Evolutionary conservation across 2,329 filamentous ascomycete species (phyloP).

Genomic region (Immersiporthe knoxdaviesiana): DNA sequence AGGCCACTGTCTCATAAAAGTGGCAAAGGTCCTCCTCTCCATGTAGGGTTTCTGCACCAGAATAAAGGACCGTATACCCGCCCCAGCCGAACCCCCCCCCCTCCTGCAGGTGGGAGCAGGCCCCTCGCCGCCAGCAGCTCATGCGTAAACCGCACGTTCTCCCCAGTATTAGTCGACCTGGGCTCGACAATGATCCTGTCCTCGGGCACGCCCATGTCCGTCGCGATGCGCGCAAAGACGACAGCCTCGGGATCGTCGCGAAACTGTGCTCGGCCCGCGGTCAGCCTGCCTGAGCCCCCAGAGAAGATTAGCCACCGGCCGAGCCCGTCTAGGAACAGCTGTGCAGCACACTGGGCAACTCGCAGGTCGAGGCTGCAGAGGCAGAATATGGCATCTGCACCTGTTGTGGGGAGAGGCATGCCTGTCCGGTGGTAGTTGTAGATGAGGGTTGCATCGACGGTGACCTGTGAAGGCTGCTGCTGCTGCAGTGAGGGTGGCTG

Average conservation of each 20-base stretch:
- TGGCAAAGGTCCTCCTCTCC: conserved; percentile 51
- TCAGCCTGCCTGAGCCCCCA: conserved; percentile 47
- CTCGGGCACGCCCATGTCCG: conserved; percentile 44
- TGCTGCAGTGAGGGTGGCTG: background rate
- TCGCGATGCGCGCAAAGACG: conserved; percentile 47
- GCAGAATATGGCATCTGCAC: conserved; percentile 49
- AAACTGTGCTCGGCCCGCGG: conserved; percentile 42
- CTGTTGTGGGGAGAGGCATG: conserved; percentile 36
- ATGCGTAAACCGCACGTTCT: conserved; percentile 51
- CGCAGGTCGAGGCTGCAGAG: conserved; percentile 52
- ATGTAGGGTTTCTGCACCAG: conserved; percentile 55
- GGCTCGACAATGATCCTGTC: conserved; percentile 45
- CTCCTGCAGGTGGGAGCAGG: conserved; percentile 24
- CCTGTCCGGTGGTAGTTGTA: conserved; percentile 50
- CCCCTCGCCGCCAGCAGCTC: conserved; percentile 38
- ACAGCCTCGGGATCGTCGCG: conserved; percentile 49
- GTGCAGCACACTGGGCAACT: conserved; percentile 47
- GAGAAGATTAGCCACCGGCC: conserved; percentile 49
- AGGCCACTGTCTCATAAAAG: conserved; percentile 52
- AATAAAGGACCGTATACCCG: conserved; percentile 39
- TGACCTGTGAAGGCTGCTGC: background rate
- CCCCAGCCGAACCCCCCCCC: background rate
- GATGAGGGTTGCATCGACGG: conserved; percentile 41
- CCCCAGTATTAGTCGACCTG: conserved; percentile 49
- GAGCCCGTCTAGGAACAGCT: conserved; percentile 46